phyloP scores from a whole-genome alignment of 2,329 filamentous ascomycete species.

The Botrytis elliptica region DNA sequence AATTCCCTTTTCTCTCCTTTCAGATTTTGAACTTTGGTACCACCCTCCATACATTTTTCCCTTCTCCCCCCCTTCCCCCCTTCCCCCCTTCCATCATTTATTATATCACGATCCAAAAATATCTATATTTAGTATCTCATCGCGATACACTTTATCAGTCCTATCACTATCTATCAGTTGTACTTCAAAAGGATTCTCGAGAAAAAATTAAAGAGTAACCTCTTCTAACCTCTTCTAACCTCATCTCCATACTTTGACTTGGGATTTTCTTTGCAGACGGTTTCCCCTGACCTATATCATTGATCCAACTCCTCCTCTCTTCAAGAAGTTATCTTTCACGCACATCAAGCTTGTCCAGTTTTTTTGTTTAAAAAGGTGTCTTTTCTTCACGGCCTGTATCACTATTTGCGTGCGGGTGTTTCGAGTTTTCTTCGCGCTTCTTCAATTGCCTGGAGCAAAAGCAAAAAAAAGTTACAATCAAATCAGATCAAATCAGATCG shows the following conservation, averaged over 20 bases:
- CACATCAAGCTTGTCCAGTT: background rate
- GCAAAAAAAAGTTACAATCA: background rate
- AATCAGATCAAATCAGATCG: background rate
- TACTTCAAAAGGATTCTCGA: background rate
- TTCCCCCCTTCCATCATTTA: background rate
- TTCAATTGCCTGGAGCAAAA: conserved; percentile 14
- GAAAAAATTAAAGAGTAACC: background rate
- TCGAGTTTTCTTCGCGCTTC: conserved; percentile 8
- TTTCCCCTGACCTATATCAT: background rate
- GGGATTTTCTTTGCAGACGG: background rate
- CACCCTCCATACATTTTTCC: conserved; percentile 2
- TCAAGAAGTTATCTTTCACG: background rate
- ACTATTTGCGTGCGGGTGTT: conserved; percentile 6
- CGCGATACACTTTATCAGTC: conserved; percentile 16
- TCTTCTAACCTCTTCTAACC: too few relatives aligned
- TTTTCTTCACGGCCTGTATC: conserved; percentile 1
- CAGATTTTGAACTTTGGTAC: background rate
- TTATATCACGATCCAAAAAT: conserved; percentile 18
- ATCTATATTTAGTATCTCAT: conserved; percentile 21
- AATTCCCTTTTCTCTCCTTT: background rate
- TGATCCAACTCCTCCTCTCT: background rate
- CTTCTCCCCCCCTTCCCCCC: background rate
- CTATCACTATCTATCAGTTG: conserved; percentile 11
- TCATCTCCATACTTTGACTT: background rate
- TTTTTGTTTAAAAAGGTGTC: background rate